phyloP scores from a whole-genome alignment of 257 asterid genomes.

The Galeopsis tetrahit region DNA sequence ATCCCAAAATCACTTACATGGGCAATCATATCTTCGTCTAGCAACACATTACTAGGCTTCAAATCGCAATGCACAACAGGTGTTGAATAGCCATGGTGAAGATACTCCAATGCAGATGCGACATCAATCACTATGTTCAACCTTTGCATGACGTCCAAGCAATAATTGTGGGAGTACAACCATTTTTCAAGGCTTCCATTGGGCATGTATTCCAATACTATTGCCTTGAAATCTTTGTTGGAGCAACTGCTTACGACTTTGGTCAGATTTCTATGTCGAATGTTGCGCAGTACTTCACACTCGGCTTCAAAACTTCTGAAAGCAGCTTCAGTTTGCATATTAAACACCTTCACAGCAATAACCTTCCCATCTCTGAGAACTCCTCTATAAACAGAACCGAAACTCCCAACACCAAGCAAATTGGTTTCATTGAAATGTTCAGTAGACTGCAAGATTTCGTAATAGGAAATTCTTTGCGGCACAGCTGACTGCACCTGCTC shows the following conservation, averaged over 20 bases:
- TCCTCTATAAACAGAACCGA: slow-evolving; percentile 33
- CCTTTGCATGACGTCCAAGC: slow-evolving; percentile 3
- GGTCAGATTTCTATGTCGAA: slow-evolving; percentile 43
- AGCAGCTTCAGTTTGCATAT: slow-evolving; percentile 17
- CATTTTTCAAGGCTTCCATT: slow-evolving; percentile 43
- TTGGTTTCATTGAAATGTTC: slow-evolving; percentile 28
- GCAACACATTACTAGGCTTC: slow-evolving; percentile 33
- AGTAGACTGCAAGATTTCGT: slow-evolving; percentile 36
- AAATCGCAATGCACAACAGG: slow-evolving; percentile 32
- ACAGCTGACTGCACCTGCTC: not conserved
- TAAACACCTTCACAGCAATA: slow-evolving; percentile 38
- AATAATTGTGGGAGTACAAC: slow-evolving; percentile 30
- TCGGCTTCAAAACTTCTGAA: slow-evolving; percentile 34
- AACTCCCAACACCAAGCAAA: slow-evolving; percentile 35
- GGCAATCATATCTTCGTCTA: slow-evolving; percentile 30
- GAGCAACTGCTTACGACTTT: slow-evolving; percentile 45
- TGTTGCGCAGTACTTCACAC: slow-evolving; percentile 25
- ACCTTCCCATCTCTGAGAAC: slow-evolving; percentile 16
- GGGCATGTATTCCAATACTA: slow-evolving; percentile 46
- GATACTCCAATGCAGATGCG: slow-evolving; percentile 28
- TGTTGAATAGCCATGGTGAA: slow-evolving; percentile 27
- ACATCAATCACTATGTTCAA: slow-evolving; percentile 32
- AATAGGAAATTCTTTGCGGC: slow-evolving; percentile 31
- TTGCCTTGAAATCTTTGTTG: slow-evolving; percentile 39
- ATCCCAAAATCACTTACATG: slow-evolving; percentile 35